These are phyloP conservation scores for Cavenderia fasciculata DNA, from an alignment of 78 protist genomes.

Conservation along the genomic window DNA sequence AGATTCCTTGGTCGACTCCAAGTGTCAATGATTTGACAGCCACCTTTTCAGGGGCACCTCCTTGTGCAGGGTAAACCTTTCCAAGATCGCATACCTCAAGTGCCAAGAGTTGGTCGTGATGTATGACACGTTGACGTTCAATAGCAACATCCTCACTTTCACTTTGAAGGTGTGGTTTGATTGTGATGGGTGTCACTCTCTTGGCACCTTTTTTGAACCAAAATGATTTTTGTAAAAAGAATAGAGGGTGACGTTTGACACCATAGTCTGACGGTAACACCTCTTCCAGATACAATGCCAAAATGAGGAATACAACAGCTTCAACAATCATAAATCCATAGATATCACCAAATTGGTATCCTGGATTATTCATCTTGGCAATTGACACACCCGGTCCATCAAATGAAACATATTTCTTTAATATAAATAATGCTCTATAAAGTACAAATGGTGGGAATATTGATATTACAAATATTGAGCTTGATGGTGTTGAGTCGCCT, in stretches of 20 bases:
- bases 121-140: conserved; percentile 5
- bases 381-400: background rate
- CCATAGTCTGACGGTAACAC: conserved; percentile 66
- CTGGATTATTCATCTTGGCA: background rate
- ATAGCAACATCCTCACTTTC: conserved; percentile 32
- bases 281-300: conserved; percentile 81
- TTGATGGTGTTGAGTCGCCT: background rate
- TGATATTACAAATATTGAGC: conserved; percentile 10
- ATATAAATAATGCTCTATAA: background rate
- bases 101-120: background rate
- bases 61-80: conserved; percentile 16
- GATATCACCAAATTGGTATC: conserved; percentile 22
- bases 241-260: conserved; percentile 48
- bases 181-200: background rate
- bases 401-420: conserved; percentile 1
- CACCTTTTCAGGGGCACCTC: background rate
- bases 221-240: conserved; percentile 16
- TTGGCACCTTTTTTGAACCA: conserved; percentile 23
- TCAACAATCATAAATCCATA: conserved; percentile 56
- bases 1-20: conserved; percentile 71
- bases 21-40: conserved; percentile 43
- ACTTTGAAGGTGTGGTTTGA: background rate
- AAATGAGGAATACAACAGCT: conserved; percentile 28
- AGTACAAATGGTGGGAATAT: conserved; percentile 12
- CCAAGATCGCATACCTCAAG: background rate